Evolutionary conservation across 2,329 filamentous ascomycete species (phyloP).

Genomic region (Verticillium albo-atrum): DNA sequence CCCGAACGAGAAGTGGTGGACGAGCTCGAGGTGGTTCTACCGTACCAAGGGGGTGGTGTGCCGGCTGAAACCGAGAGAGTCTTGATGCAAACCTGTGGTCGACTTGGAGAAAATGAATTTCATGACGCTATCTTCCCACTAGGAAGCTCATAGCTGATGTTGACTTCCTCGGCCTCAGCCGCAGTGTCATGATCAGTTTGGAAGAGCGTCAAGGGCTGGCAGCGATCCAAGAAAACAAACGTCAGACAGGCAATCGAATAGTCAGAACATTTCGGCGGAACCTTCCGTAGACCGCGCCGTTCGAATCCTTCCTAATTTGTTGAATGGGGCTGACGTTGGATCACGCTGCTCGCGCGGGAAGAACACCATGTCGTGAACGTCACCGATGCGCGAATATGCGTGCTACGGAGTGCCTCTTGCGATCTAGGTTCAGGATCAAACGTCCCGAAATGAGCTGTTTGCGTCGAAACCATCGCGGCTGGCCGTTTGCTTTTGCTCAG

Average conservation of each 20-base stretch:
- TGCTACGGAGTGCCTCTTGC: background rate
- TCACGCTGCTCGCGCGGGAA: background rate
- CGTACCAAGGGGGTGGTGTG: slow-evolving; percentile 14
- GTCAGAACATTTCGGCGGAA: background rate
- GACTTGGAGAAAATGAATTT: no score
- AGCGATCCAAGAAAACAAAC: no score
- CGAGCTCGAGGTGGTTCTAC: slow-evolving; percentile 14
- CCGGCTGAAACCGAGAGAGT: slow-evolving; percentile 6
- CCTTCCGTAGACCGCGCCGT: no score
- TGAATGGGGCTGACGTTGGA: background rate
- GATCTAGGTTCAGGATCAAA: background rate
- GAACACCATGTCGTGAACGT: no score
- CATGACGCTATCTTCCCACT: no score
- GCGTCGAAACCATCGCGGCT: background rate
- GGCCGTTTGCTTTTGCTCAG: background rate
- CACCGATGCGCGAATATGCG: background rate
- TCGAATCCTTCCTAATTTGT: no score
- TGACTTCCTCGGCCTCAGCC: no score
- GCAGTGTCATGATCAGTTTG: no score
- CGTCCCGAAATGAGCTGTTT: background rate
- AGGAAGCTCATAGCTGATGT: no score
- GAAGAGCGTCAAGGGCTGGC: no score
- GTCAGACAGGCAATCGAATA: background rate
- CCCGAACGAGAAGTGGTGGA: slow-evolving; percentile 13
- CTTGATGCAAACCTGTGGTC: no score